Base-by-base conservation (phyloP, 1,139 yeast species). In the Suhomyces guaymorum region DNA sequence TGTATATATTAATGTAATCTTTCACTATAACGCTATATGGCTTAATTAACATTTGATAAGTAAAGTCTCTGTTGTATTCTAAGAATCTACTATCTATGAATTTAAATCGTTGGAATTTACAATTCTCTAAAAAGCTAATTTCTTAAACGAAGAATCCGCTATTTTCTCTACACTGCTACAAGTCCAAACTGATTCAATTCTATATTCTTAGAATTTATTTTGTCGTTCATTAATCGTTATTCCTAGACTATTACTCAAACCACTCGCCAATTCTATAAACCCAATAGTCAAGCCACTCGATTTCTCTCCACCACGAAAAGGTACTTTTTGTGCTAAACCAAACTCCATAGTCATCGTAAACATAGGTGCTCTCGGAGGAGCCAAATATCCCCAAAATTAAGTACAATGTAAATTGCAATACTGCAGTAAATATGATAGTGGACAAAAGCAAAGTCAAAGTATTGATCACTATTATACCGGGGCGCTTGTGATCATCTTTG, bases 271-370 rank as follows among this genome's bases (percentile, higher is more conserved):
- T 14, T 4, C 33, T 41, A 37, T 59, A 63, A n/a, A 61, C 47
- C 20, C 51, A 37, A 42, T 59, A 59, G 37, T 63, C 69, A 14
- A 63, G 33, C 61, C 62, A 57, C 32, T 51, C 59, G 1, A 63
- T 48, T 37, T 63, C 68, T 39, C 49, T 59, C 68, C 68, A 63
- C 67, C 69, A 62, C 15, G 37, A 48, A 17, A 57, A 46, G 2
- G 55, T 47, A 27, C 21, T 26, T 13, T 30, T 37, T 17, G 30
- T 42, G 12, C 28, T 29, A 22, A 34, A 37, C 44, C 43, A 41
- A n/a, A 32, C 27, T 15, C 46, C 45, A 27, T 57, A 52, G 26
- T 49, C 48, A 33, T 57, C 64, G 35, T 54, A 58, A 3, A 58
- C 37, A 38, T 59, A 60, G 5, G 26, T 20, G 36, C 30, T 12